phyloP scores from a whole-genome alignment of 441 rosid genomes.

The Capsella rubella region DNA sequence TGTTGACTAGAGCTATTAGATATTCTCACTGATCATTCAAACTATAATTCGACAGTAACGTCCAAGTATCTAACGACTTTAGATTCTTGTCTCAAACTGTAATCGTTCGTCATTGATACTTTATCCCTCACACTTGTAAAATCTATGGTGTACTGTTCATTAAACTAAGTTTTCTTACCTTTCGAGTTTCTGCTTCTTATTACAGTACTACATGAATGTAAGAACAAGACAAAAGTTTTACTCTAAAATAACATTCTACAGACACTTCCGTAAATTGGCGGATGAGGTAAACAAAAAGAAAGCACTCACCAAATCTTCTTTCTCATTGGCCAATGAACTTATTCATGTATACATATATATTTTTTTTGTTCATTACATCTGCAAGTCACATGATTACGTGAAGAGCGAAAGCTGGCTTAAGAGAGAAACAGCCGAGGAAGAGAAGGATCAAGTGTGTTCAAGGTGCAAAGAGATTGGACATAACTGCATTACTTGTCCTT shows the following conservation, averaged over 20 bases:
- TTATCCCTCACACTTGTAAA: neutral
- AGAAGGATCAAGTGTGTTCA: constrained; percentile 11
- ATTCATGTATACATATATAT: neutral
- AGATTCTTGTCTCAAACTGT: constrained; percentile 3
- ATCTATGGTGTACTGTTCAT: neutral
- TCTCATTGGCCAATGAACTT: neutral
- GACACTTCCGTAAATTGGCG: constrained; percentile 4
- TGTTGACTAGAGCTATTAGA: neutral
- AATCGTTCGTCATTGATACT: constrained; percentile 6
- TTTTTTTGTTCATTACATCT: neutral
- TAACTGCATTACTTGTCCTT: constrained; percentile 27
- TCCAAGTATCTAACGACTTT: neutral
- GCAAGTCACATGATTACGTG: neutral
- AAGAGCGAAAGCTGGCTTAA: constrained; percentile 11
- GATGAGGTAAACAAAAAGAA: neutral
- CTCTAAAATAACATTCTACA: constrained; percentile 9
- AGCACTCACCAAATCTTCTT: neutral
- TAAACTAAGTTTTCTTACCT: neutral
- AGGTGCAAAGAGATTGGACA: constrained; percentile 36
- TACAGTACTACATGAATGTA: constrained; percentile 22
- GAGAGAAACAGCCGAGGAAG: constrained; percentile 20
- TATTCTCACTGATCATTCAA: neutral
- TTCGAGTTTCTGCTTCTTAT: neutral
- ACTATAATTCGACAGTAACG: neutral
- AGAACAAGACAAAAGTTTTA: constrained; percentile 23